Conservation (phyloP, 306 rosid genomes). For the Quercus agrifolia region DNA sequence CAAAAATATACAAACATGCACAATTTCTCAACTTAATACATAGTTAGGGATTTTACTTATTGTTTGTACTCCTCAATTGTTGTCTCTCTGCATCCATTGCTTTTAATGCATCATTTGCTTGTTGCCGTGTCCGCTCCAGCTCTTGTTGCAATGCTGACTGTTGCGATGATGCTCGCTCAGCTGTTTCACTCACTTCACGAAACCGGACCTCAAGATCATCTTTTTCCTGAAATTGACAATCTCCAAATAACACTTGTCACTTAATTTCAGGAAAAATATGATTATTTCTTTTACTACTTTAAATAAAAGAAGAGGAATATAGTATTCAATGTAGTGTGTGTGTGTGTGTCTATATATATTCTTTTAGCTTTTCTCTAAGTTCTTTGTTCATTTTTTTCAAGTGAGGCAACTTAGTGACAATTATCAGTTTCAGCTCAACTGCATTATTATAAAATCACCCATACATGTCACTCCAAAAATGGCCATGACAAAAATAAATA, state of each 20-base stretch:
- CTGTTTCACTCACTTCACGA: constrained; percentile 62
- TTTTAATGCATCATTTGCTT: constrained; percentile 92
- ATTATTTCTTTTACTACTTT: background rate
- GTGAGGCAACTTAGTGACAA: background rate
- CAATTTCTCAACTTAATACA: constrained; percentile 15
- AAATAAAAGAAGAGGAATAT: background rate
- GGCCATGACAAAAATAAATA: background rate
- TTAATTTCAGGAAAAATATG: constrained; percentile 22
- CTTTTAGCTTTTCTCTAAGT: background rate
- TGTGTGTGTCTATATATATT: background rate
- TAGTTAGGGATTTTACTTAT: constrained; percentile 57
- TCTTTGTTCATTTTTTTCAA: background rate
- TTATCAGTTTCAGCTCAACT: background rate
- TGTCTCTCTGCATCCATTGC: constrained; percentile 96
- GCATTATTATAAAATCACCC: background rate
- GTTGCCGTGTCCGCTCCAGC: constrained; percentile 93
- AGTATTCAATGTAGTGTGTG: background rate
- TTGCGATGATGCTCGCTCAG: constrained; percentile 80
- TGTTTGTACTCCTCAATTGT: constrained; percentile 91
- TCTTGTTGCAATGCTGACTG: constrained; percentile 80
- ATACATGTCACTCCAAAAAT: background rate
- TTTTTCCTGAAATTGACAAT: constrained; percentile 69
- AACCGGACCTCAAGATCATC: constrained; percentile 83
- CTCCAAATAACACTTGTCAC: constrained; percentile 25
- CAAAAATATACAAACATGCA: constrained; percentile 7